Percentiles rank a stretch among this genome's conserved stretches.
Evolutionary conservation across 2,329 filamentous ascomycete species (phyloP).

Genomic region (Setomelanomma holmii): DNA sequence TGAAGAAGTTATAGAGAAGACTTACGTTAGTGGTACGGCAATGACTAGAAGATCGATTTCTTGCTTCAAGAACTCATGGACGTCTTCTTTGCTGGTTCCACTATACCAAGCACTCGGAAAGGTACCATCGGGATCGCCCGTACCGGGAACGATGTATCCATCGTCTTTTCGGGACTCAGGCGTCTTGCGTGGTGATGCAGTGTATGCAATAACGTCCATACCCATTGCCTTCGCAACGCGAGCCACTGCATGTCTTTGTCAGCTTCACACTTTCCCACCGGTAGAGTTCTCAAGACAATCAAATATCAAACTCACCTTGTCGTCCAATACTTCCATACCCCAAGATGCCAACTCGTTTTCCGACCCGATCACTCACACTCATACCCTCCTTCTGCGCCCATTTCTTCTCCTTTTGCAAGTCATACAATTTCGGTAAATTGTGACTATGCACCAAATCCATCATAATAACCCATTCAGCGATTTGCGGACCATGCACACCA

Average conservation of each 20-base stretch:
- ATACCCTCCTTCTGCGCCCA: conserved; percentile 56
- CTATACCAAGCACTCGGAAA: conserved; percentile 65
- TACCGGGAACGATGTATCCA: conserved; percentile 72
- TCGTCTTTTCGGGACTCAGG: conserved; percentile 68
- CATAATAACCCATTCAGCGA: conserved; percentile 71
- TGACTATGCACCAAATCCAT: conserved; percentile 66
- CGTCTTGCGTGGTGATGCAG: conserved; percentile 71
- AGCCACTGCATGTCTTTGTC: conserved; percentile 50
- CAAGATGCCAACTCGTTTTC: conserved; percentile 65
- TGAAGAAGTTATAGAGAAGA: neutral
- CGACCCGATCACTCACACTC: conserved; percentile 62
- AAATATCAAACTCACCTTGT: conserved; percentile 55
- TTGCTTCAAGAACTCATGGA: conserved; percentile 62
- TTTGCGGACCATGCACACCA: conserved; percentile 68
- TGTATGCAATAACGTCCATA: conserved; percentile 78
- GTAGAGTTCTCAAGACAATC: neutral
- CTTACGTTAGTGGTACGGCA: conserved; percentile 63
- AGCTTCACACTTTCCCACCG: conserved; percentile 4
- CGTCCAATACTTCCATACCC: conserved; percentile 70
- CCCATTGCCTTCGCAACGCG: conserved; percentile 69
- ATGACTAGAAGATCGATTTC: conserved; percentile 66
- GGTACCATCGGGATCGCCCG: conserved; percentile 65
- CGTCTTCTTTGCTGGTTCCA: conserved; percentile 58
- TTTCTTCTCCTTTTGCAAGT: conserved; percentile 63
- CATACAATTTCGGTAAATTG: conserved; percentile 61